phyloP scores from a whole-genome alignment of 108 stramenopile species.

The Craspedostauros australis region DNA sequence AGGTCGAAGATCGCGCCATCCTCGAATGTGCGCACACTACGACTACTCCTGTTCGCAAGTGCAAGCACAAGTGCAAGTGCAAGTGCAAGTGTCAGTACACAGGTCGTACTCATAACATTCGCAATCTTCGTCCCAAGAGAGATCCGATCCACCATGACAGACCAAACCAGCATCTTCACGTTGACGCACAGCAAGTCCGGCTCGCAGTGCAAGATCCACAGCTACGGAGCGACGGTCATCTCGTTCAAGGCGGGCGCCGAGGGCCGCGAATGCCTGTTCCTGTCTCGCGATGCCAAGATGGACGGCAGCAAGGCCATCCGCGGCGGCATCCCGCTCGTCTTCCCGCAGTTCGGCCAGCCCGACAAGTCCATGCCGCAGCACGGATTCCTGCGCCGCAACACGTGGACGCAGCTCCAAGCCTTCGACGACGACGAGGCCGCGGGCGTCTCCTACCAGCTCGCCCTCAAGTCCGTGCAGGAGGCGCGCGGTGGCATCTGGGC shows the following conservation, averaged over 20 bases:
- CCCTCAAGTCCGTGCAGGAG: constrained; percentile 47
- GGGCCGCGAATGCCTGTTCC: constrained; percentile 47
- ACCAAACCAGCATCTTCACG: no score
- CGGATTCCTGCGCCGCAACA: constrained; percentile 69
- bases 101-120: no score
- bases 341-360: constrained; percentile 79
- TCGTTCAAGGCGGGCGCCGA: constrained; percentile 36
- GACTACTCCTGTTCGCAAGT: no score
- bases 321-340: constrained; percentile 77
- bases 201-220: constrained; percentile 42
- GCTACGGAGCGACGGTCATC: constrained; percentile 64
- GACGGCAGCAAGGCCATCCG: constrained; percentile 77
- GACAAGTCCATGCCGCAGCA: constrained; percentile 74
- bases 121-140: no score
- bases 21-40: no score
- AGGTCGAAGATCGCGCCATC: no score
- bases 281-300: constrained; percentile 64
- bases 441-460: constrained; percentile 43
- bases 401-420: constrained; percentile 39
- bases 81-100: no score
- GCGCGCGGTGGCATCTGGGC: constrained; percentile 62
- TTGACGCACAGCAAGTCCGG: constrained; percentile 23
- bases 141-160: no score
- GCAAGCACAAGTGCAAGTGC: no score
- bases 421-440: constrained; percentile 27